Evolutionary conservation across 768 basidiomycete species (phyloP).

Genomic region (Kwoniella dendrophila): DNA sequence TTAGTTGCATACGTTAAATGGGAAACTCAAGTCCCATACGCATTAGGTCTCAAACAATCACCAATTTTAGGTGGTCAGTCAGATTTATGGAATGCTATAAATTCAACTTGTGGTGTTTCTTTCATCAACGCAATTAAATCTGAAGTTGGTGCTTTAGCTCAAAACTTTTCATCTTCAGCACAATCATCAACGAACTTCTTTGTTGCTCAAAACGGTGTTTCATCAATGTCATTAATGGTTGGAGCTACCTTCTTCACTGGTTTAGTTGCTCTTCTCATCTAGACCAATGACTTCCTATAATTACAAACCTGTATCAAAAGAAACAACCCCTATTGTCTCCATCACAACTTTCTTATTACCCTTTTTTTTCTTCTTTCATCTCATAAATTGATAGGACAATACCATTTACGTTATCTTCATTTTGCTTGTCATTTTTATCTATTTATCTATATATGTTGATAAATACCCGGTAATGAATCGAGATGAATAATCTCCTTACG

Average conservation of each 20-base stretch:
- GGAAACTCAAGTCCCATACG: constrained; percentile 73
- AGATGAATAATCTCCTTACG: constrained; percentile 7
- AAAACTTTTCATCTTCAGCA: constrained; percentile 37
- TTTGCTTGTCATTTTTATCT: neutral
- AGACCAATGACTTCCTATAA: neutral
- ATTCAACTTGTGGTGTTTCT: constrained; percentile 66
- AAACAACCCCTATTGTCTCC: neutral
- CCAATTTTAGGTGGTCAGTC: constrained; percentile 69
- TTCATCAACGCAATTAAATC: constrained; percentile 61
- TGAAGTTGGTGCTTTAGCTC: constrained; percentile 43
- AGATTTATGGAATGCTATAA: constrained; percentile 67
- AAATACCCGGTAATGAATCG: constrained; percentile 8
- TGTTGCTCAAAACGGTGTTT: constrained; percentile 15
- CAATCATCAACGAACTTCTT: constrained; percentile 5
- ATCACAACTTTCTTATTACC: neutral
- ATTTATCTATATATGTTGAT: neutral
- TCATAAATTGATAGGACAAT: neutral
- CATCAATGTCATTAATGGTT: constrained; percentile 11
- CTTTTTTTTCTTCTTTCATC: neutral
- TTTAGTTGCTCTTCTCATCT: constrained; percentile 29
- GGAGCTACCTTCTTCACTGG: constrained; percentile 26
- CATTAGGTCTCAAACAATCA: constrained; percentile 69
- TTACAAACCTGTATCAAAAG: neutral
- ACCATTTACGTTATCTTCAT: neutral
- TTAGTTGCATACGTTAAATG: constrained; percentile 75